Evolutionary conservation across 2,329 filamentous ascomycete genomes (phyloP).

Genomic region (Ophiostoma perfectum): DNA sequence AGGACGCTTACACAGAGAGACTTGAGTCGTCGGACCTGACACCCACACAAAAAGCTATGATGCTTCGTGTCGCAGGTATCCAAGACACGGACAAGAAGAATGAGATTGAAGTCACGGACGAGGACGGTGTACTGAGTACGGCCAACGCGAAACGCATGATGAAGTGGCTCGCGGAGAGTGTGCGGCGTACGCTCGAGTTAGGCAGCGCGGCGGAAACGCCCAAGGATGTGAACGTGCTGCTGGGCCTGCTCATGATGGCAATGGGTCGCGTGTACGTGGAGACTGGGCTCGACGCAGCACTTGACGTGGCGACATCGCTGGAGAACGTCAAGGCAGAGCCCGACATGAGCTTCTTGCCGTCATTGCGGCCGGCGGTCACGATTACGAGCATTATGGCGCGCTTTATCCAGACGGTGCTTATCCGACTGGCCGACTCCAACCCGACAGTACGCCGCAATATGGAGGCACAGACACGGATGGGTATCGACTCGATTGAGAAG

Average conservation of each 20-base stretch:
- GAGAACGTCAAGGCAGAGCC: conserved; percentile 79
- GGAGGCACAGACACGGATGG: conserved; percentile 71
- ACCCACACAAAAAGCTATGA: conserved; percentile 80
- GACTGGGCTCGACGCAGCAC: conserved; percentile 61
- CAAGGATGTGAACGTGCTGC: conserved; percentile 82
- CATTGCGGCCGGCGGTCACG: conserved; percentile 73
- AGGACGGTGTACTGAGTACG: conserved; percentile 77
- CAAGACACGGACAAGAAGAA: conserved; percentile 71
- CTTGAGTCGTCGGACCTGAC: conserved; percentile 86
- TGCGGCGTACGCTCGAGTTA: conserved; percentile 86
- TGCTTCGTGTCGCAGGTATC: conserved; percentile 81
- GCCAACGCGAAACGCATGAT: conserved; percentile 96
- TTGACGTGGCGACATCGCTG: conserved; percentile 67
- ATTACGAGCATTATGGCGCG: conserved; percentile 91
- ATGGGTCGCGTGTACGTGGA: conserved; percentile 80
- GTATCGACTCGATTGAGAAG: conserved; percentile 73
- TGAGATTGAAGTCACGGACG: conserved; percentile 84
- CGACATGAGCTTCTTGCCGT: conserved; percentile 76
- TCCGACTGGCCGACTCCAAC: conserved; percentile 82
- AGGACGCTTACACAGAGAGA: conserved; percentile 84
- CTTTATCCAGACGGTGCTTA: conserved; percentile 83
- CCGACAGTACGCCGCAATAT: conserved; percentile 85
- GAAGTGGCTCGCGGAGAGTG: conserved; percentile 93
- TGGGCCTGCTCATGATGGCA: conserved; percentile 75
- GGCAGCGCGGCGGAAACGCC: conserved; percentile 82